A percentile compares a stretch with the other conserved stretches of the same genome.
These are phyloP conservation scores for Helicocarpus griseus DNA, from an alignment of 2,329 filamentous ascomycete species.

Conservation along the genomic window DNA sequence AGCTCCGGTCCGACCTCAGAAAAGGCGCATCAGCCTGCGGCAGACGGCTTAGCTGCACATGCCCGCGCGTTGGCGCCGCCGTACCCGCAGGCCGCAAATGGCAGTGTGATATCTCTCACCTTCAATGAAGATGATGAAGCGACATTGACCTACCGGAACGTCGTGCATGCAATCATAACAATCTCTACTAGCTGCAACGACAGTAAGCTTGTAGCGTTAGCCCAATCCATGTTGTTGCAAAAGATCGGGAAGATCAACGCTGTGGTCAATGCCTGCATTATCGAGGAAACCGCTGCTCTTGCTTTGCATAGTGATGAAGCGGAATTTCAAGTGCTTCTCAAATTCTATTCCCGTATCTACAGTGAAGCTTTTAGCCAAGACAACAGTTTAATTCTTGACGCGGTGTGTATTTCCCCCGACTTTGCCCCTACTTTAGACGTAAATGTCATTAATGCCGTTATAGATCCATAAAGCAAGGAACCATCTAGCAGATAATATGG, in stretches of 20 bases:
- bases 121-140: conserved; percentile 69
- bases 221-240: conserved; percentile 92
- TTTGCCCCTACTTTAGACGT: not conserved
- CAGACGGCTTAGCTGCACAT: conserved; percentile 35
- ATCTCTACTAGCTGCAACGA: conserved; percentile 75
- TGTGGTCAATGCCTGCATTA: conserved; percentile 72
- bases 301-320: conserved; percentile 66
- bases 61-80: conserved; percentile 36
- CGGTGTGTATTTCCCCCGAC: conserved; percentile 54
- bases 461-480: conserved; percentile 69
- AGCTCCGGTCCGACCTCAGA: conserved; percentile 57
- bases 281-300: conserved; percentile 69
- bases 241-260: conserved; percentile 80
- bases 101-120: conserved; percentile 55
- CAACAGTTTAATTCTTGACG: conserved; percentile 57
- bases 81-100: conserved; percentile 22
- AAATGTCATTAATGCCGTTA: not conserved
- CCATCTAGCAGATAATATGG: conserved; percentile 62
- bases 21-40: conserved; percentile 26
- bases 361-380: conserved; percentile 63
- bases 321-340: conserved; percentile 78
- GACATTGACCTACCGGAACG: conserved; percentile 66
- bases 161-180: conserved; percentile 92
- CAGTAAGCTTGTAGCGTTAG: conserved; percentile 84
- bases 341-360: conserved; percentile 67